Base-by-base conservation (phyloP, 2,329 filamentous ascomycete genomes). In the Trichoderma koningiopsis region DNA sequence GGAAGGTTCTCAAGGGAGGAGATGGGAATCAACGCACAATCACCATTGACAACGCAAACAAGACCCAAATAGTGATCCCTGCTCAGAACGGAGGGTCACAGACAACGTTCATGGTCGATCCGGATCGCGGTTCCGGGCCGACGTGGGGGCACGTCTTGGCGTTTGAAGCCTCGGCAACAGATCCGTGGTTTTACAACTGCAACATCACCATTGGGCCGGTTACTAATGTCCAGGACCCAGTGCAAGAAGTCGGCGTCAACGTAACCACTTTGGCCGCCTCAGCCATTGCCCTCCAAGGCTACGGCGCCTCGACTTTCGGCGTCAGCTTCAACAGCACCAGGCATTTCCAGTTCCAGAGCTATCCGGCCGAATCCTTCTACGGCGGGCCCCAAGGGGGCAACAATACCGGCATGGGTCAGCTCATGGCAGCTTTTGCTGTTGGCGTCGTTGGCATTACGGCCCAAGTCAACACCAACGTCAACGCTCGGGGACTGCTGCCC, bases 181-280 rank as follows among this genome's bases (percentile, higher is more conserved):
- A 77, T 5, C 75, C 81, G 0, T 84, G 81, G 81, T 82, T 77
- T 68, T 84, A 83, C 72, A 70, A 64, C 16, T 84, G 82, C 74
- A 79, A 82, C 62, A 75, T 81, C 19, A 80, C 76, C 0, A 61
- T 83, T 5, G 74, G 74, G 0, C 24, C 71, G 2, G 81, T 82
- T 1, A 64, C 53, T 27, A 81, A 75, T 58, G 82, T 79, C 2
- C 73, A 77, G 1, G 73, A 77, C 68, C 78, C 76, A 10, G 79
- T 80, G 62, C 79, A 82, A 62, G 67, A 72, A 0, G 74, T 83
- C 22, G 79, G 80, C 37, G 72, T 74, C 55, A 70, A 76, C 24
- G 76, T 83, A 66, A 77, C 78, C 1, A 70, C 71, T 19, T 73
- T 80, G 29, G 79, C 80, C 0, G 75, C 79, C 6, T 72, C 75